Evolutionary conservation across 129 eudicot genomes (phyloP).

Genomic region (Mikania micrantha): DNA sequence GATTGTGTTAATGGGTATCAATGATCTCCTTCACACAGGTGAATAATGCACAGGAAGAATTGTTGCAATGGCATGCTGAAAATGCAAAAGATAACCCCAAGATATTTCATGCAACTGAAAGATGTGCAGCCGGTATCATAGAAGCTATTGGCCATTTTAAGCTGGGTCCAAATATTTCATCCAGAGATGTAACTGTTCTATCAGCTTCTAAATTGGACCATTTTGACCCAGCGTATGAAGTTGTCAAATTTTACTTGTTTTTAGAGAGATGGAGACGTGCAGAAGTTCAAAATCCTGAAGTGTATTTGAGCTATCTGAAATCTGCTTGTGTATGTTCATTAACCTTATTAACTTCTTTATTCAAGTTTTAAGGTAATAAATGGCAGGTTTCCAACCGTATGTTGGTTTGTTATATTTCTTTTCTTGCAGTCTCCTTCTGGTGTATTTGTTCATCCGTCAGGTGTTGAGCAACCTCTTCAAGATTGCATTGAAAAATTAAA

Average conservation of each 20-base stretch:
- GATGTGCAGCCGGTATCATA: conserved; percentile 93
- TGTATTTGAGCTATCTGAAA: conserved; percentile 49
- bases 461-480: conserved; percentile 50
- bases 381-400: neutral
- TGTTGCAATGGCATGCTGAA: conserved; percentile 87
- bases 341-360: conserved; percentile 6
- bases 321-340: conserved; percentile 49
- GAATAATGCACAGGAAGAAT: conserved; percentile 95
- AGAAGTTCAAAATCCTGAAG: conserved; percentile 45
- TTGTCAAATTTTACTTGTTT: conserved; percentile 41
- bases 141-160: conserved; percentile 86
- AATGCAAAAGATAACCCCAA: conserved; percentile 87
- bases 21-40: conserved; percentile 41
- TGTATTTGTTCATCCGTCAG: conserved; percentile 58
- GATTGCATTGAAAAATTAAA: conserved; percentile 51
- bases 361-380: neutral
- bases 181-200: conserved; percentile 54
- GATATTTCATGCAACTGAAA: conserved; percentile 84
- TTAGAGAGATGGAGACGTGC: conserved; percentile 71
- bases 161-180: conserved; percentile 70
- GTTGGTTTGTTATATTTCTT: neutral
- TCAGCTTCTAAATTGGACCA: conserved; percentile 54
- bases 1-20: neutral
- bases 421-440: conserved; percentile 52
- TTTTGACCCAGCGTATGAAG: conserved; percentile 77